A percentile compares a stretch with the other conserved stretches of the same genome.
Evolutionary conservation across 2,329 filamentous ascomycete species (phyloP).

Genomic region (Phialocephala subalpina): DNA sequence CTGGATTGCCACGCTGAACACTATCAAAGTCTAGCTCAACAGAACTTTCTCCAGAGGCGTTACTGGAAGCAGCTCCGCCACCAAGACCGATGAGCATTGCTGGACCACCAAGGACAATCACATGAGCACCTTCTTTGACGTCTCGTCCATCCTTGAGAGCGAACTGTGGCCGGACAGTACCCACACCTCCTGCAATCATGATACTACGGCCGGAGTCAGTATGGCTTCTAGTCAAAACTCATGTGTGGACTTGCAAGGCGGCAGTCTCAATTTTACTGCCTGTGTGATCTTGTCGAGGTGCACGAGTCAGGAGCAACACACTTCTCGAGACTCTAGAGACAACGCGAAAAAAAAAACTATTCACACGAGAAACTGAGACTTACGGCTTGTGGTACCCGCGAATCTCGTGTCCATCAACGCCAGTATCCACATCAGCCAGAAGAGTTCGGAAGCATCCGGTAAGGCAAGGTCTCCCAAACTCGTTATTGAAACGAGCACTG

Average conservation of each 20-base stretch:
- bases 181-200: conserved; percentile 73
- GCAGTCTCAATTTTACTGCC: no score
- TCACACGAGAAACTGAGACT: not conserved
- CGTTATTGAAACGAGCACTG: conserved; percentile 95
- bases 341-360: not conserved
- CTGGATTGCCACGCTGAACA: conserved; percentile 95
- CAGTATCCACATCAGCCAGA: conserved; percentile 71
- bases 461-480: conserved; percentile 91
- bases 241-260: not conserved
- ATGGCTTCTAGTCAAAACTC: not conserved
- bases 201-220: not conserved
- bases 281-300: no score
- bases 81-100: conserved; percentile 98
- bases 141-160: conserved; percentile 83
- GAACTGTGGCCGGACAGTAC: conserved; percentile 89
- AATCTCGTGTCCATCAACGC: conserved; percentile 49
- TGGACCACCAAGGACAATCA: conserved; percentile 92
- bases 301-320: no score
- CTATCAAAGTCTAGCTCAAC: conserved; percentile 96
- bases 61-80: conserved; percentile 92
- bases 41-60: conserved; percentile 85
- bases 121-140: conserved; percentile 86
- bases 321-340: no score
- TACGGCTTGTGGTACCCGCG: conserved; percentile 12
- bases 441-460: conserved; percentile 93